These are phyloP conservation scores for Fimicolochytrium jonesii DNA, from an alignment of 192 early-diverging fungal species.

Conservation along the genomic window DNA sequence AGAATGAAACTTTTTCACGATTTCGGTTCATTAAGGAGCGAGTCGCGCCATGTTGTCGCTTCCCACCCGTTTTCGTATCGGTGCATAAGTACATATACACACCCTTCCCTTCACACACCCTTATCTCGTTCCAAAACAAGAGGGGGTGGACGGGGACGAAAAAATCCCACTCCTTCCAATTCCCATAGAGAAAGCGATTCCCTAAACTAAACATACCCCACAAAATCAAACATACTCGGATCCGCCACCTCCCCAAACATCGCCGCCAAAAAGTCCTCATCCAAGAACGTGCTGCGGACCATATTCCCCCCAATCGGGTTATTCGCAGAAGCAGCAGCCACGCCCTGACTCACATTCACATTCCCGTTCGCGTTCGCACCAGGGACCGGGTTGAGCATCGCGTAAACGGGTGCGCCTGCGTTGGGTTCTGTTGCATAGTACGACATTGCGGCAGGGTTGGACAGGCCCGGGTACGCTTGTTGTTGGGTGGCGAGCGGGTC, in stretches of 20 bases:
- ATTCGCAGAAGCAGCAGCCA: background rate
- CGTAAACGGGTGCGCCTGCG: background rate
- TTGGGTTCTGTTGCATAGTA: background rate
- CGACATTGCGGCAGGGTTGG: background rate
- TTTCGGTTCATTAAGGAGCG: too few species aligned
- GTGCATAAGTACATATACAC: too few species aligned
- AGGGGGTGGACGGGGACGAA: too few species aligned
- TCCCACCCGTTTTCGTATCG: too few species aligned
- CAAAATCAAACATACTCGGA: slow-evolving; percentile 7
- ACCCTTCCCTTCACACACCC: too few species aligned
- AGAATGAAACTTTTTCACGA: too few species aligned
- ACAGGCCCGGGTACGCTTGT: background rate
- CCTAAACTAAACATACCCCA: slow-evolving; percentile 13
- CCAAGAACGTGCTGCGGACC: background rate
- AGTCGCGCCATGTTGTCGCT: too few species aligned
- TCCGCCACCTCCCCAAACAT: slow-evolving; percentile 23
- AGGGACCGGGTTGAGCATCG: background rate
- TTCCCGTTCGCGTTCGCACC: background rate
- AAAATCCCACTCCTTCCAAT: too few species aligned
- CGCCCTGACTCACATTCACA: background rate
- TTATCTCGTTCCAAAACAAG: too few species aligned
- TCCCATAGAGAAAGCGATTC: too few species aligned
- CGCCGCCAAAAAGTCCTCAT: slow-evolving; percentile 1
- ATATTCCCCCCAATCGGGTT: background rate
- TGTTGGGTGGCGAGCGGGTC: too few species aligned